Base-by-base conservation (phyloP, 768 basidiomycete species). In the Lactarius quietus region DNA sequence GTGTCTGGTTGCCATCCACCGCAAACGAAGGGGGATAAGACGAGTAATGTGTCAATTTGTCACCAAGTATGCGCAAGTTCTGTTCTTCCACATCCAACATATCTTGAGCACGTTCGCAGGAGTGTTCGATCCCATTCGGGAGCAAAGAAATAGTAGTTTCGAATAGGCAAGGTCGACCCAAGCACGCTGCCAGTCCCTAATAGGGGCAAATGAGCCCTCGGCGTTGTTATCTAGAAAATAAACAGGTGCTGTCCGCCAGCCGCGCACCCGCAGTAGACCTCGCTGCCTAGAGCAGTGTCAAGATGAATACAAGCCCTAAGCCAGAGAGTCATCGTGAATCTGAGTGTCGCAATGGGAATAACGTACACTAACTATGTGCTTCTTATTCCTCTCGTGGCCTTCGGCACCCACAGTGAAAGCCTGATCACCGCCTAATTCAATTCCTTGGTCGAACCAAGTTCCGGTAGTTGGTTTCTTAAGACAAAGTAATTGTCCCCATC, bases 401-500 rank as follows among this genome's bases (percentile, higher is more conserved):
- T 85, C 82, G 0, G 72, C 68, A 10, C 87, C 86, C 0, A 83
- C 79, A 12, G 87, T 88, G 70, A 89, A 90, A 8, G 85, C 79
- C 59, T 84, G 75, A 0, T 84, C 86, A 4, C 85, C 85, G 39
- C 79, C 83, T 4, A 89, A 78, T 63, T 82, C 80, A 53, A 86
- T 80, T n/a, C 83, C 83, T 66, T 84, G 81, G 67, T 86, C 84
- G 62, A 87, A 82, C 86, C 87, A 88, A 12, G 81, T 74, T 87
- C 85, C 1, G 86, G 82, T 45, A 82, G 70, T 23, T 72, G 73
- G 71, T 88, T 89, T 61, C 76, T 77, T 55, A 89, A 73, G 57
- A 89, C 75, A 70, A 82, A 89, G 68, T 87, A 88, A 66, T 89
- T 89, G 71, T 89, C 88, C 4, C 85, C 86, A 87, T 88, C 68